These are phyloP conservation scores for Colletotrichum brevisporum DNA, from an alignment of 2,329 filamentous ascomycete species.

Conservation along the genomic window DNA sequence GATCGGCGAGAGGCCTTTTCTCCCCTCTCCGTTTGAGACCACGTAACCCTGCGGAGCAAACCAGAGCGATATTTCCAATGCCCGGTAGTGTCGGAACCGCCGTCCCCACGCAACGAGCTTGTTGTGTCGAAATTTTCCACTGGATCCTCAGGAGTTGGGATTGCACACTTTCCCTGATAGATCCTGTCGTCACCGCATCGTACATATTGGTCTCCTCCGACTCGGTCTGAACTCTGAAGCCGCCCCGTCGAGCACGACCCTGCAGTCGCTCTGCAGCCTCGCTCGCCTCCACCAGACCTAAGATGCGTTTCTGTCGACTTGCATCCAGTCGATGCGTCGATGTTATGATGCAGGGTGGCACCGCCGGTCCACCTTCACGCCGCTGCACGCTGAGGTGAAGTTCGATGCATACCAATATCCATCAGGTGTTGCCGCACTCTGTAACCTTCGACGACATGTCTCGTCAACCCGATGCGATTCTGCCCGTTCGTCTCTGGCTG, in stretches of 20 bases:
- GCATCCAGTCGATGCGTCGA: constrained; percentile 19
- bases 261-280: constrained; percentile 30
- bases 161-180: too few species aligned
- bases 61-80: background rate
- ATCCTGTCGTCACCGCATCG: background rate
- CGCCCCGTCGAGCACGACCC: background rate
- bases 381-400: constrained; percentile 9
- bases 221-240: background rate
- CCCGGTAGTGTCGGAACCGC: constrained; percentile 1
- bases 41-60: background rate
- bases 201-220: background rate
- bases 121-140: background rate
- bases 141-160: too few species aligned
- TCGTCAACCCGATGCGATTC: background rate
- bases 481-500: background rate
- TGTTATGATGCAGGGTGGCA: constrained; percentile 21
- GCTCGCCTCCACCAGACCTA: constrained; percentile 15
- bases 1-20: too few species aligned
- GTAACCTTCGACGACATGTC: background rate
- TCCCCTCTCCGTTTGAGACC: background rate
- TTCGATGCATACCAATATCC: background rate
- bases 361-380: background rate
- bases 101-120: constrained; percentile 1
- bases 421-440: background rate
- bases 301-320: constrained; percentile 23